Evolutionary conservation across 176 grass and related monocot species (phyloP), one percentile per base, ranked within the genome.

Genomic region (Tuctoria greenei): DNA sequence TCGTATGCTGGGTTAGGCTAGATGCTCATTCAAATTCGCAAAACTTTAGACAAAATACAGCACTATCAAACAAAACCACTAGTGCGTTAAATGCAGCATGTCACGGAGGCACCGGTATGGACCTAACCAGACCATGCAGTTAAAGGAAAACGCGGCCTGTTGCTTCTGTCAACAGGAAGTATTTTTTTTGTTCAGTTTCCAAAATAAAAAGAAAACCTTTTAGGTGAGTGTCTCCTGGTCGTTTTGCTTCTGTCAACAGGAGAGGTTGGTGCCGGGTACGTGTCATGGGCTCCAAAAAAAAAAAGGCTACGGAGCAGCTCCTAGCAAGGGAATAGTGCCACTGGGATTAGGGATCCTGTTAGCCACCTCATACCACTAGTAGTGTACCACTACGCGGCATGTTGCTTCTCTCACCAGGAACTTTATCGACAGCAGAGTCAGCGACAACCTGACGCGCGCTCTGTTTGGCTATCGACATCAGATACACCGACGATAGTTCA

Each of bases 181-280:
- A 31, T 18, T 20, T 18, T 4, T 6, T 7, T 50, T 50, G 11
- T 23, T 38, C 6, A 75, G 4, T 49, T 49, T 17, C 4, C 0
- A 4, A 5, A 5, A 49, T n/a, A 52, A 20, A 52, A 52, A 0
- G 2, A 2, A 52, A 52, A n/a, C 25, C 7, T 10, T 74, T 65
- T 78, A 52, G 60, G 67, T 78, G 42, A 18, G 72, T 12, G 15
- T 61, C 42, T 63, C 45, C n/a, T n/a, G n/a, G n/a, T 64, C 20
- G 4, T 3, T 64, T 2, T 9, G 16, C 66, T 31, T n/a, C n/a
- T 45, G 55, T 41, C 57, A n/a, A 58, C 36, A 16, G 5, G 49
- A 40, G 11, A 7, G 54, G 72, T 74, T 60, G 72, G 72, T 74
- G 72, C 37, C 38, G 37, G 24, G 72, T 60, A 17, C 55, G 8